Evolutionary conservation across 1,139 yeast genomes (phyloP).

Genomic region (Blastobotrys aristatus): DNA sequence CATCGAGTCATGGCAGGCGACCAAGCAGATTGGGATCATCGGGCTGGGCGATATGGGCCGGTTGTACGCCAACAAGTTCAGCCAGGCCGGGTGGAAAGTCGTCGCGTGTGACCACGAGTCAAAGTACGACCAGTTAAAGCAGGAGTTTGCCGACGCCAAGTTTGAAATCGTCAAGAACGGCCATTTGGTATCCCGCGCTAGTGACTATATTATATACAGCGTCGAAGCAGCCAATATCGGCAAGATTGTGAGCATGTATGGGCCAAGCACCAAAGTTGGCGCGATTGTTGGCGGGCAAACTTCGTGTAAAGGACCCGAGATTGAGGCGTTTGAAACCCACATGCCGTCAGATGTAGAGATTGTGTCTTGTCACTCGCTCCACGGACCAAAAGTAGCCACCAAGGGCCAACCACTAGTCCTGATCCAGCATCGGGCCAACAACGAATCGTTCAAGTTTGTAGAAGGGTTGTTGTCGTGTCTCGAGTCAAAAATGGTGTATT

Average conservation of each 20-base stretch:
- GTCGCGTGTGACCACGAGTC: conserved; percentile 88
- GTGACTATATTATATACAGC: conserved; percentile 81
- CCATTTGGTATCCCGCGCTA: conserved; percentile 68
- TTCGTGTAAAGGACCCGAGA: conserved; percentile 88
- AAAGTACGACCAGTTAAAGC: conserved; percentile 44
- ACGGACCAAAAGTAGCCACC: conserved; percentile 88
- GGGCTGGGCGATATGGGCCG: conserved; percentile 98
- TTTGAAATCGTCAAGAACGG: conserved; percentile 68
- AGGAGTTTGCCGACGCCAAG: conserved; percentile 34
- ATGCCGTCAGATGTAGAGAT: conserved; percentile 78
- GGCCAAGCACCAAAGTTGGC: conserved; percentile 81
- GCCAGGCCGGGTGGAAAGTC: conserved; percentile 84
- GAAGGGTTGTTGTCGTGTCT: conserved; percentile 63
- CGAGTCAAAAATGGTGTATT: conserved; percentile 68
- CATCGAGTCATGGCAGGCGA: too few relatives aligned
- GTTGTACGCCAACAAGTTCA: conserved; percentile 71
- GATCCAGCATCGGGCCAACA: conserved; percentile 65
- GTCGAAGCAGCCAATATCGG: conserved; percentile 76
- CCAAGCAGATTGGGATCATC: conserved; percentile 66
- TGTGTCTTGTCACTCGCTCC: conserved; percentile 83
- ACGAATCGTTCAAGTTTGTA: conserved; percentile 55
- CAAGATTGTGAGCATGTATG: conserved; percentile 66
- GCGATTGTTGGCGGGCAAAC: conserved; percentile 98
- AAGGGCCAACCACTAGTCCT: conserved; percentile 90
- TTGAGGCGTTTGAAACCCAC: conserved; percentile 70